Evolutionary conservation across 371 early-diverging fungal genomes (phyloP).

Genomic region (Coemansia sp.): DNA sequence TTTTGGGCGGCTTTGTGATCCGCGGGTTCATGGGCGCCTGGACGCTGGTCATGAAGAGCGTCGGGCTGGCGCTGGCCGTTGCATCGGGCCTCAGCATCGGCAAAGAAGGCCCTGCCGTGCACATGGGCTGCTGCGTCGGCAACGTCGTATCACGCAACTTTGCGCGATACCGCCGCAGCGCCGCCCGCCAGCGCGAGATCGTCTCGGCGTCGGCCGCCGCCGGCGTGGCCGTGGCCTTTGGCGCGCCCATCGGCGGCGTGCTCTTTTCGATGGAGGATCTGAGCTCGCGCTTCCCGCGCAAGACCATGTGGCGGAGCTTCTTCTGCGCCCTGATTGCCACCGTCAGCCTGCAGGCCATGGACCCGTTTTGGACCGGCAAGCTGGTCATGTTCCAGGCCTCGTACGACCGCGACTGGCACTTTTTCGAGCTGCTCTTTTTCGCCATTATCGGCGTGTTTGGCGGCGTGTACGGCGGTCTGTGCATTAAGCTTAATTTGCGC

Average conservation of each 20-base stretch:
- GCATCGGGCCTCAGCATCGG: conserved; percentile 90
- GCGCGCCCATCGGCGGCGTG: conserved; percentile 96
- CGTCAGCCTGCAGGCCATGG: conserved; percentile 84
- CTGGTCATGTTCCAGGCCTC: conserved; percentile 93
- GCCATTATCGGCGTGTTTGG: conserved; percentile 85
- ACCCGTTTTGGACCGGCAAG: conserved; percentile 94
- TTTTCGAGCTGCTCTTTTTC: conserved; percentile 84
- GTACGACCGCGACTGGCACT: conserved; percentile 86
- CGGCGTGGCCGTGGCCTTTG: conserved; percentile 94
- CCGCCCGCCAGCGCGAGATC: conserved; percentile 86
- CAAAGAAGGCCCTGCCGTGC: conserved; percentile 95
- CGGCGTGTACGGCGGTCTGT: conserved; percentile 42
- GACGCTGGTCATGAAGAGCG: conserved; percentile 70
- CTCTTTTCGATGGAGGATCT: conserved; percentile 95
- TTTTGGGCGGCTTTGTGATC: conserved; percentile 84
- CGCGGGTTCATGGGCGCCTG: conserved; percentile 69
- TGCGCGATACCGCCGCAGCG: conserved; percentile 62
- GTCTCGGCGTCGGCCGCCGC: conserved; percentile 93
- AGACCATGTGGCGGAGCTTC: conserved; percentile 95
- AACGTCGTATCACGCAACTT: conserved; percentile 82
- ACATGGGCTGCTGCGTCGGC: conserved; percentile 89
- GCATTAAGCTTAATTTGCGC: conserved; percentile 35
- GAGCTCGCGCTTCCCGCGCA: conserved; percentile 88
- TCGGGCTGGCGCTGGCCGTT: conserved; percentile 72
- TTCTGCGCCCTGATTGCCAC: conserved; percentile 93